Base-by-base conservation (phyloP, 192 early-diverging fungal genomes). In the Gaertneriomyces sp. region DNA sequence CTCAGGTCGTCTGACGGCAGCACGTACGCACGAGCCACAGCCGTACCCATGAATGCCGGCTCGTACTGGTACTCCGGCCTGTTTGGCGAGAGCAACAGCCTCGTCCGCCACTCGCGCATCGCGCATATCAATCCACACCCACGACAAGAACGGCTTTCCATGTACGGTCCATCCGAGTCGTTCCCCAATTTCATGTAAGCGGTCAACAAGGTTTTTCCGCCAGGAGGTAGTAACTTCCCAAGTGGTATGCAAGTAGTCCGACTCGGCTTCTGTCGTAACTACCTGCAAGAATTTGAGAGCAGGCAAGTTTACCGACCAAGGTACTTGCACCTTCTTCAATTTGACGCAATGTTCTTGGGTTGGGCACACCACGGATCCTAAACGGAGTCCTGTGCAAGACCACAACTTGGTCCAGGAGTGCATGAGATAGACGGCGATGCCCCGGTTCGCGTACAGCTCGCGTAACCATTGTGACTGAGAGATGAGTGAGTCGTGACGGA, bases 351-450 rank as follows among this genome's bases (percentile, higher is more conserved):
- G 91, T 3, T 65, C 73, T 8, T 66, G 83, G 6, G 93, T 92
- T 7, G 93, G 91, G 70, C 91, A 92, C 11, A 94, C 86, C 20
- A 94, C 87, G 0, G 91, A 93, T 17, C 93, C 93, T 16, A 93
- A 75, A 50, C 93, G 88, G 62, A 94, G 80, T 33, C 93, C 93
- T 5, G 91, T 91, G 80, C 93, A 94, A 44, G 89, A 93, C 91
- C 91, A 94, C 52, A 94, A 81, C 72, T 94, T 94, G 46, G 93
- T 94, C 93, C 93, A 94, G 20, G 91, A 93, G 75, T 94, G 93
- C 76, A 94, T 91, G 16, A 94, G 76, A 74, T 88, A 92, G 53
- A 94, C 82, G 5, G 90, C 88, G 25, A 94, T 85, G 4, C 85
- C 82, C 39, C 81, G 81, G 38, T 76, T 77, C 59, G 72, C 63